A percentile compares a stretch with the other conserved stretches of the same genome.
phyloP scores from a whole-genome alignment of 176 grass and related monocot species.

The Eleusine indica region DNA sequence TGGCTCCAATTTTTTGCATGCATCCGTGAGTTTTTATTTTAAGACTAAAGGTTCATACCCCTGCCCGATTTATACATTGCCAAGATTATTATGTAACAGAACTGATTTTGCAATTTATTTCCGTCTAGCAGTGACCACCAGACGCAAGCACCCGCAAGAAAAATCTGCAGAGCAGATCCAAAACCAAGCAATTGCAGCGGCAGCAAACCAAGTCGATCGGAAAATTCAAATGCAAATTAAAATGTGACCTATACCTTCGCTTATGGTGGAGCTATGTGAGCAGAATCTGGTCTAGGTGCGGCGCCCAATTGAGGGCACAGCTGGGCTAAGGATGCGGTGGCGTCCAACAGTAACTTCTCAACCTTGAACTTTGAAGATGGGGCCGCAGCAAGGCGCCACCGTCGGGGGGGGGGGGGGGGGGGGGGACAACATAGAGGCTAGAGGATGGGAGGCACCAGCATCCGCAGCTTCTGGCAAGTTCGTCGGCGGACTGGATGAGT shows the following conservation, averaged over 20 bases:
- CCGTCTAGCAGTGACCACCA: not conserved
- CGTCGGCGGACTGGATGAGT: too few species aligned
- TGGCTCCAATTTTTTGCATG: not conserved
- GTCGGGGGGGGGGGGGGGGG: too few species aligned
- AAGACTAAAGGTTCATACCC: too few species aligned
- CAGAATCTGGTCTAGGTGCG: not conserved
- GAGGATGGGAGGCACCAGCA: too few species aligned
- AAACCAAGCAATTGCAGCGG: not conserved
- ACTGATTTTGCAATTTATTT: not conserved
- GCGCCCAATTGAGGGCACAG: too few species aligned
- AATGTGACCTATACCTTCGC: not conserved
- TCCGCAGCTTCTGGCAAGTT: too few species aligned
- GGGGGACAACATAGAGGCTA: too few species aligned
- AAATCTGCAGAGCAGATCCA: not conserved
- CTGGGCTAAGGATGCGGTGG: too few species aligned
- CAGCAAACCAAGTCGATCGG: not conserved
- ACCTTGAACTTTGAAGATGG: too few species aligned
- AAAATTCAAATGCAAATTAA: not conserved
- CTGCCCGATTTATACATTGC: too few species aligned
- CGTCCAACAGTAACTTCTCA: too few species aligned
- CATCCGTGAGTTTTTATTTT: not conserved
- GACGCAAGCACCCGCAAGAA: not conserved
- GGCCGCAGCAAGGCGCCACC: too few species aligned
- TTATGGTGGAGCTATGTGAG: not conserved
- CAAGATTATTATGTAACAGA: not conserved